Conservation (phyloP, 2,329 filamentous ascomycete genomes). For the Leptodontidium sp. region DNA sequence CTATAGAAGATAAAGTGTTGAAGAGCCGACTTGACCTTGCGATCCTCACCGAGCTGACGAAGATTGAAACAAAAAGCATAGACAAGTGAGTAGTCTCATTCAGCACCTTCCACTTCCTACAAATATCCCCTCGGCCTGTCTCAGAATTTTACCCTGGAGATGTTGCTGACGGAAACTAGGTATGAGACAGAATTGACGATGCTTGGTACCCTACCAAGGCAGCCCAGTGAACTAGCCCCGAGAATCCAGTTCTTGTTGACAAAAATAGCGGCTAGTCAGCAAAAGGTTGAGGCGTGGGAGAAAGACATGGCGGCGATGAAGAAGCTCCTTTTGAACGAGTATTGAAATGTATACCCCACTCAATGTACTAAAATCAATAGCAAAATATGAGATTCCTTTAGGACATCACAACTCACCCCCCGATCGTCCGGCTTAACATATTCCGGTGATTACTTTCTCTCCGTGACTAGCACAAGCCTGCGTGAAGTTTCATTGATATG, state of each 20-base stretch:
- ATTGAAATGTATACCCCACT: constrained; percentile 30
- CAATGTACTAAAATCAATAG: constrained; percentile 12
- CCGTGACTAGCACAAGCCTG: neutral
- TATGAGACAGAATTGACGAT: constrained; percentile 79
- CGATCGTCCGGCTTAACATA: neutral
- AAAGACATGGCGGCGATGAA: constrained; percentile 75
- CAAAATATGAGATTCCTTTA: neutral
- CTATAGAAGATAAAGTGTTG: constrained; percentile 72
- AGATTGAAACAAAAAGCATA: constrained; percentile 76
- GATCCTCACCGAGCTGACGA: constrained; percentile 72
- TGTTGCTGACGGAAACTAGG: neutral
- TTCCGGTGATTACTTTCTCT: neutral
- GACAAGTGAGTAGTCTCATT: constrained; percentile 57
- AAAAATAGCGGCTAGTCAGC: constrained; percentile 79
- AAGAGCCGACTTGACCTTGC: constrained; percentile 76
- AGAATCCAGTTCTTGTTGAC: constrained; percentile 75
- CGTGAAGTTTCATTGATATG: neutral
- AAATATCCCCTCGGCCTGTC: neutral
- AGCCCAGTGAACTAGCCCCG: constrained; percentile 71
- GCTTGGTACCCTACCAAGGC: constrained; percentile 74
- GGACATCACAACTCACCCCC: too few relatives aligned
- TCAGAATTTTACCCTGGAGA: neutral
- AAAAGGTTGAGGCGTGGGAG: constrained; percentile 78
- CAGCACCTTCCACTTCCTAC: neutral
- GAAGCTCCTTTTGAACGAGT: constrained; percentile 68